Conservation (phyloP, 2,329 filamentous ascomycete species). For the Neofusicoccum sp. region DNA sequence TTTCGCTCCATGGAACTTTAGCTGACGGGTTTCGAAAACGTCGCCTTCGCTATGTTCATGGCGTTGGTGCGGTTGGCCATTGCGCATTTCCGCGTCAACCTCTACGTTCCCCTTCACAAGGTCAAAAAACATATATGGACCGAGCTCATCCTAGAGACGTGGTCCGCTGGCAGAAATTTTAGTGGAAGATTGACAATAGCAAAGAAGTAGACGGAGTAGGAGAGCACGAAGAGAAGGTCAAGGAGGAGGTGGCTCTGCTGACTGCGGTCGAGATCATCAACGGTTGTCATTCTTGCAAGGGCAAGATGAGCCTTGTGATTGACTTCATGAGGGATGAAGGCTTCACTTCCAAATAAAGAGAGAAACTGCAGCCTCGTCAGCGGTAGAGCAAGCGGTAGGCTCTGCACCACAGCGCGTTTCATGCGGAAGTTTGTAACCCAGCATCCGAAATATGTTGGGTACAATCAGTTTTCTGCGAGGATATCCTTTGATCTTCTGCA, state of each 20-base stretch:
- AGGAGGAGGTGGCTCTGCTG: background rate
- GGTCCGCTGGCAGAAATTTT: background rate
- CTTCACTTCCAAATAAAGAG: background rate
- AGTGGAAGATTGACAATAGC: background rate
- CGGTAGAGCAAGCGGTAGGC: background rate
- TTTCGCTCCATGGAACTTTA: background rate
- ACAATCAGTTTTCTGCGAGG: background rate
- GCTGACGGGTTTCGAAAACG: background rate
- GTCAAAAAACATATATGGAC: background rate
- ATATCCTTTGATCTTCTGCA: background rate
- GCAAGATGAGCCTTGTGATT: background rate
- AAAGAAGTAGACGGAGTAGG: background rate
- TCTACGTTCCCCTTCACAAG: background rate
- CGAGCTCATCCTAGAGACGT: background rate
- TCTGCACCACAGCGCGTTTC: background rate
- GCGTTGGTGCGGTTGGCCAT: background rate
- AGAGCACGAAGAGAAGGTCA: background rate
- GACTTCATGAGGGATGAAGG: background rate
- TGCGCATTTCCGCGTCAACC: background rate
- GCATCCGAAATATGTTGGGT: background rate
- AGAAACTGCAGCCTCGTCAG: background rate
- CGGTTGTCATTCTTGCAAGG: background rate
- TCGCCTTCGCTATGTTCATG: background rate
- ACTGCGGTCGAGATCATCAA: background rate
- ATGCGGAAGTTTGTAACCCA: background rate